Conservation (phyloP, 257 asterid species). For the Solanum peruvianum region DNA sequence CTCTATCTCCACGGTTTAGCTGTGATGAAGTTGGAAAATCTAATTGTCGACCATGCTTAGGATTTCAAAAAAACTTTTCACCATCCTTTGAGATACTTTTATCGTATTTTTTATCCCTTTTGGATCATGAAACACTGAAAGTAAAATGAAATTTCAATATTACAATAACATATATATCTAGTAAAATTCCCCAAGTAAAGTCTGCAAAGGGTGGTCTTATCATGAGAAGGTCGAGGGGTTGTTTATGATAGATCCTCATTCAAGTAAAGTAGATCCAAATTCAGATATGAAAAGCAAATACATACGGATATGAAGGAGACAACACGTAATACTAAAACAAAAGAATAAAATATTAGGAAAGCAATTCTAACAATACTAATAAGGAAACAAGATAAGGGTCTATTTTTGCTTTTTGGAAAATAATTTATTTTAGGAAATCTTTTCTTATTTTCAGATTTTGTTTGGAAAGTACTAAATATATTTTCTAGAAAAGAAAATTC, state of each 20-base stretch:
- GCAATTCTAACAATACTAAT: background rate
- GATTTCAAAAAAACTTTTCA: slow-evolving; percentile 34
- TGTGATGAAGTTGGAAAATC: slow-evolving; percentile 28
- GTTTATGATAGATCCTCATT: background rate
- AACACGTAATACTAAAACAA: background rate
- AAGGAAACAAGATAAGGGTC: background rate
- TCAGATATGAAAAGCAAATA: background rate
- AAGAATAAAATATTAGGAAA: background rate
- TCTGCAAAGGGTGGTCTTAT: background rate
- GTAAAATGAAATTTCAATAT: background rate
- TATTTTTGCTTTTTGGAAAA: background rate
- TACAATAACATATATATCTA: background rate
- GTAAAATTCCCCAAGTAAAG: background rate
- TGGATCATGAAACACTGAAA: slow-evolving; percentile 26
- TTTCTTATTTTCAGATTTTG: background rate
- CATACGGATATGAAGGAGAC: background rate
- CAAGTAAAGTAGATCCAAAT: background rate
- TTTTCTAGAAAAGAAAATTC: background rate
- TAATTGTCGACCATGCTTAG: slow-evolving; percentile 35
- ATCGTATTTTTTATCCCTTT: slow-evolving; percentile 32
- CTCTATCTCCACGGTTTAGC: slow-evolving; percentile 26
- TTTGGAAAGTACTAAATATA: background rate
- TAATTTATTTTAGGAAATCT: background rate
- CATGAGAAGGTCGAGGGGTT: background rate
- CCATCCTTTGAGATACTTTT: slow-evolving; percentile 61